These are phyloP conservation scores for Termitomyces heimii DNA, from an alignment of 768 basidiomycete species.

Conservation along the genomic window DNA sequence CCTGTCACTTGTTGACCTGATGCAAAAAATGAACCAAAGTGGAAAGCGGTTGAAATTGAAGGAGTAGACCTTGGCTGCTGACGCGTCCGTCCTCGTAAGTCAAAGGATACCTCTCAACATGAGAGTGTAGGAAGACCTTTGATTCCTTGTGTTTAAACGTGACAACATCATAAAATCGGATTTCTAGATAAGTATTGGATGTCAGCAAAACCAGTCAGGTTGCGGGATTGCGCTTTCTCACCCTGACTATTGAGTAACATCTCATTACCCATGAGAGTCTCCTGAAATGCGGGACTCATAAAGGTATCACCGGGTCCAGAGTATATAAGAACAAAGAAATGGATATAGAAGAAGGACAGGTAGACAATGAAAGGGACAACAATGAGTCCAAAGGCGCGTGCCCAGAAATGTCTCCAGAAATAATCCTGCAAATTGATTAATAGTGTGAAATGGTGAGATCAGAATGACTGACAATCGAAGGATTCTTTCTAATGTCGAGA, in stretches of 20 bases:
- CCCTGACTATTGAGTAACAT: constrained; percentile 89
- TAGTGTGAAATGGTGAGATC: constrained; percentile 1
- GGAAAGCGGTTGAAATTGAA: not conserved
- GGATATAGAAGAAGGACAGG: constrained; percentile 92
- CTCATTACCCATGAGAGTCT: constrained; percentile 89
- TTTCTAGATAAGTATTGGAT: constrained; percentile 49
- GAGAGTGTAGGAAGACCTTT: constrained; percentile 92
- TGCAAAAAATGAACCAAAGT: not conserved
- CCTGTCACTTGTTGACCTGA: constrained; percentile 94
- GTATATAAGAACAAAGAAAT: constrained; percentile 81
- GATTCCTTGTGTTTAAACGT: constrained; percentile 89
- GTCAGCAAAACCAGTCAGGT: not conserved
- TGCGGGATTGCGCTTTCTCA: constrained; percentile 23
- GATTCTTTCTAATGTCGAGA: constrained; percentile 75
- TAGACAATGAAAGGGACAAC: constrained; percentile 86
- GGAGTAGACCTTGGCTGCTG: constrained; percentile 74
- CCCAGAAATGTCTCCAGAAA: constrained; percentile 84
- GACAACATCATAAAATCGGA: constrained; percentile 88
- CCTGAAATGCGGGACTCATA: constrained; percentile 98
- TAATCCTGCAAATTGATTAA: constrained; percentile 51
- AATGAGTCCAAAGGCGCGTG: constrained; percentile 82
- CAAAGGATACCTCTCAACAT: constrained; percentile 84
- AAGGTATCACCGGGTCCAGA: constrained; percentile 94
- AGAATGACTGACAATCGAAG: constrained; percentile 57
- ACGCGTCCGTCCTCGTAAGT: constrained; percentile 95